Evolutionary conservation across 768 basidiomycete genomes (phyloP).

Genomic region (Ephemerocybe angulata): DNA sequence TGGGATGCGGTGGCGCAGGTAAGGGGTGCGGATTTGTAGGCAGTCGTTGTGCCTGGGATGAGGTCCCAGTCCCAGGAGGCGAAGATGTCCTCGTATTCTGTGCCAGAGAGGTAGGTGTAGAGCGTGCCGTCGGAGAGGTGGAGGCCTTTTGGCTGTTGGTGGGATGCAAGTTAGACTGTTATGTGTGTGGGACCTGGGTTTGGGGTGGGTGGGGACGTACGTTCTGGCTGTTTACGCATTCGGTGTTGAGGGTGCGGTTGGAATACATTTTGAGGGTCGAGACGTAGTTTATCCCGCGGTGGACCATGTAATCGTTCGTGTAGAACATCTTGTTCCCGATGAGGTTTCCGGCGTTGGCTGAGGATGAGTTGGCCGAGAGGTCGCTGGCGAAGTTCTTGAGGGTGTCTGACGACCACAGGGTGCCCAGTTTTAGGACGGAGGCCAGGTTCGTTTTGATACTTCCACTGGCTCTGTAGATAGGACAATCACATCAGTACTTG

Average conservation of each 20-base stretch:
- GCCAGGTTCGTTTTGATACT: slow-evolving; percentile 58
- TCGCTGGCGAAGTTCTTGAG: slow-evolving; percentile 37
- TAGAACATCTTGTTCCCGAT: slow-evolving; percentile 63
- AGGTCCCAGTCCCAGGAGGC: slow-evolving; percentile 78
- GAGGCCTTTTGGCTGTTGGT: slow-evolving; percentile 61
- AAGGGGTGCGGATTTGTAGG: slow-evolving; percentile 56
- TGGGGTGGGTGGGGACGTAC: no score
- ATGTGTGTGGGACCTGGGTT: no score
- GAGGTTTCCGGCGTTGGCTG: slow-evolving; percentile 53
- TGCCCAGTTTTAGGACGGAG: slow-evolving; percentile 45
- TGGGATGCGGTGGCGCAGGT: slow-evolving; percentile 40
- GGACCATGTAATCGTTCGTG: slow-evolving; percentile 70
- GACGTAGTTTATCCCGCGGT: slow-evolving; percentile 56
- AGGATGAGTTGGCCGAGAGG: slow-evolving; percentile 32
- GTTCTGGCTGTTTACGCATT: slow-evolving; percentile 64
- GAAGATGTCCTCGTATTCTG: slow-evolving; percentile 71
- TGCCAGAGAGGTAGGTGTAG: slow-evolving; percentile 60
- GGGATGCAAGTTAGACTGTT: no score
- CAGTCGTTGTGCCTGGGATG: slow-evolving; percentile 67
- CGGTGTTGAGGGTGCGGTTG: slow-evolving; percentile 53
- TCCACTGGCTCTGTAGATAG: slow-evolving; percentile 44
- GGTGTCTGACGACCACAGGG: slow-evolving; percentile 45
- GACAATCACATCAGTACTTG: background rate
- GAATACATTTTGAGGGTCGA: slow-evolving; percentile 65
- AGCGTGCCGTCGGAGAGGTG: slow-evolving; percentile 65